Evolutionary conservation across 306 rosid genomes (phyloP).

Genomic region (Sphenostylis stenocarpa): DNA sequence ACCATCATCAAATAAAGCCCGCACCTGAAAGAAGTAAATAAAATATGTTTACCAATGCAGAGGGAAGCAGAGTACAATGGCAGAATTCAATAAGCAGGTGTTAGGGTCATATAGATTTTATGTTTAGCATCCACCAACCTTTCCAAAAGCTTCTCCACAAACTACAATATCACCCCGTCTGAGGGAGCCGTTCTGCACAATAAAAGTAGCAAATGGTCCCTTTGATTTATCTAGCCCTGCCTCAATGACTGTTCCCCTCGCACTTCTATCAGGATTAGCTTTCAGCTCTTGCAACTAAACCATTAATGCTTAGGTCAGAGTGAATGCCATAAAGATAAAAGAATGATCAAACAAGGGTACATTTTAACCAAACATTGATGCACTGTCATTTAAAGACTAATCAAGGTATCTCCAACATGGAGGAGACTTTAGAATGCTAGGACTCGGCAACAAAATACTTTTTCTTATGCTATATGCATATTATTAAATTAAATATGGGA

Average conservation of each 20-base stretch:
- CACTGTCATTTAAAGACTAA: constrained; percentile 16
- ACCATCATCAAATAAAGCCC: constrained; percentile 92
- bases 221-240: constrained; percentile 93
- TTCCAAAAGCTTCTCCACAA: constrained; percentile 96
- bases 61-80: constrained; percentile 9
- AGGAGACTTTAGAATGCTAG: neutral
- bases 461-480: neutral
- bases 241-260: constrained; percentile 91
- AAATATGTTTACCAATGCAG: constrained; percentile 19
- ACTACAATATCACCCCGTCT: constrained; percentile 75
- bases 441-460: neutral
- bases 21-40: constrained; percentile 54
- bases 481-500: neutral
- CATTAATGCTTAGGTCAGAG: constrained; percentile 43
- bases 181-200: constrained; percentile 92
- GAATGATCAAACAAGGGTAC: neutral
- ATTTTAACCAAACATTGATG: neutral
- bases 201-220: constrained; percentile 91
- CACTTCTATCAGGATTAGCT: constrained; percentile 93
- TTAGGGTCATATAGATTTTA: constrained; percentile 23
- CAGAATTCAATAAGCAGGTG: neutral
- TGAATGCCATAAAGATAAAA: constrained; percentile 23
- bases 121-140: constrained; percentile 56
- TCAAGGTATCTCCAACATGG: constrained; percentile 6
- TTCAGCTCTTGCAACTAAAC: constrained; percentile 95